Conservation (phyloP, 2,329 filamentous ascomycete genomes). For the Aphanocladium album region DNA sequence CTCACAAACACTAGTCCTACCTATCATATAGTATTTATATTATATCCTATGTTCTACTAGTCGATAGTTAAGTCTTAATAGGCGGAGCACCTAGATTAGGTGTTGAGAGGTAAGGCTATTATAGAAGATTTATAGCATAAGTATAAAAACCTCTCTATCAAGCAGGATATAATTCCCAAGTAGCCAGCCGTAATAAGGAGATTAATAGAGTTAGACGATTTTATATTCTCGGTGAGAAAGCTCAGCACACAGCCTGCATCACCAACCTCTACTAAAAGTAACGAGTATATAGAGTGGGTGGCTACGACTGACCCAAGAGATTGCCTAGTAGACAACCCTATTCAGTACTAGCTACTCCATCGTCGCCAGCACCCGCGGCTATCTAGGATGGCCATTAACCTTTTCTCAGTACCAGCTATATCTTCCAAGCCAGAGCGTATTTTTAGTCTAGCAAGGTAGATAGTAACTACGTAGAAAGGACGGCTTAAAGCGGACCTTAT, state of each 20-base stretch:
- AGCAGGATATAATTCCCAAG: neutral
- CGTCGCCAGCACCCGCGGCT: conserved; percentile 10
- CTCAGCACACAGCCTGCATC: neutral
- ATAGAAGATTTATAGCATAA: neutral
- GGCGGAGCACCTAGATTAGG: neutral
- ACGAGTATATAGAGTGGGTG: conserved; percentile 12
- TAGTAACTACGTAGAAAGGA: neutral
- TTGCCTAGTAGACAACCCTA: conserved; percentile 11
- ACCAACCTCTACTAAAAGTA: neutral
- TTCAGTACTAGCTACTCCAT: conserved; percentile 10
- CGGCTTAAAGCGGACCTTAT: conserved; percentile 7
- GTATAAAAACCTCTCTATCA: neutral
- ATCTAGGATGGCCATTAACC: conserved; percentile 12
- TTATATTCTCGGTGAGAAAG: neutral
- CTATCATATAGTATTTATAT: no score
- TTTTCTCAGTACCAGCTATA: conserved; percentile 10
- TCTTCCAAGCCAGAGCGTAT: conserved; percentile 12
- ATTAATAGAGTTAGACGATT: neutral
- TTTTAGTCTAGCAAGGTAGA: conserved; percentile 7
- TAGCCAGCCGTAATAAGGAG: neutral
- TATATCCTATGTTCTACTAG: neutral
- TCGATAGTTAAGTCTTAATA: neutral
- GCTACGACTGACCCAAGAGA: conserved; percentile 5
- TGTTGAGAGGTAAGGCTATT: neutral
- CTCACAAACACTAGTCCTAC: no score